Conservation (phyloP, 208 protist genomes). For the Tritrichomonas musculus region DNA sequence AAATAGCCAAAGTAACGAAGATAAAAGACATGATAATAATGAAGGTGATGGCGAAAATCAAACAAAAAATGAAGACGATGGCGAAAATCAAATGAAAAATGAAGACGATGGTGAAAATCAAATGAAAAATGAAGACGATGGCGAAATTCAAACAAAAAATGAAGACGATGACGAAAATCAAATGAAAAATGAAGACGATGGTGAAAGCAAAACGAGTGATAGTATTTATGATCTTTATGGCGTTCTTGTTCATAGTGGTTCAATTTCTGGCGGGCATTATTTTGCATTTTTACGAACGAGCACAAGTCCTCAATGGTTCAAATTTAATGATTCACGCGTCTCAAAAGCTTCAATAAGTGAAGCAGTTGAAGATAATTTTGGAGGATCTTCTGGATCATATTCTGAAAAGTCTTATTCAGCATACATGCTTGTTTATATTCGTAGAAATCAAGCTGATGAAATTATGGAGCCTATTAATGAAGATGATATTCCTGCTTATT, state of each 20-base stretch:
- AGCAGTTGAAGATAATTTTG: background rate
- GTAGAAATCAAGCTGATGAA: background rate
- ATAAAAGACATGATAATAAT: too few relatives aligned
- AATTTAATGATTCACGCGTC: background rate
- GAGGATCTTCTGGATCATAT: background rate
- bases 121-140: too few relatives aligned
- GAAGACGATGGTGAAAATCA: too few relatives aligned
- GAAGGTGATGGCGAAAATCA: too few relatives aligned
- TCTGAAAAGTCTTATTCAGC: background rate
- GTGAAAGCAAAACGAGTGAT: background rate
- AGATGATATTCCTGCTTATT: background rate
- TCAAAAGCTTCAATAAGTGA: background rate
- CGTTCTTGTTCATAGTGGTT: background rate
- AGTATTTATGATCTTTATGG: background rate
- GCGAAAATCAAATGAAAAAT: too few relatives aligned
- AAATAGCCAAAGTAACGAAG: too few relatives aligned
- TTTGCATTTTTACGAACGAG: background rate
- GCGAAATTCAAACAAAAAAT: too few relatives aligned
- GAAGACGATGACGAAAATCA: too few relatives aligned
- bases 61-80: too few relatives aligned
- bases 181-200: too few relatives aligned
- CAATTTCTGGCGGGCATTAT: background rate
- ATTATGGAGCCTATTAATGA: background rate
- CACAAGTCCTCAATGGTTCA: background rate
- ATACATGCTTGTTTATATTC: slow-evolving; percentile 1